Conservation (phyloP, 139 green algal genomes). For the Edaphochlamys debaryana region DNA sequence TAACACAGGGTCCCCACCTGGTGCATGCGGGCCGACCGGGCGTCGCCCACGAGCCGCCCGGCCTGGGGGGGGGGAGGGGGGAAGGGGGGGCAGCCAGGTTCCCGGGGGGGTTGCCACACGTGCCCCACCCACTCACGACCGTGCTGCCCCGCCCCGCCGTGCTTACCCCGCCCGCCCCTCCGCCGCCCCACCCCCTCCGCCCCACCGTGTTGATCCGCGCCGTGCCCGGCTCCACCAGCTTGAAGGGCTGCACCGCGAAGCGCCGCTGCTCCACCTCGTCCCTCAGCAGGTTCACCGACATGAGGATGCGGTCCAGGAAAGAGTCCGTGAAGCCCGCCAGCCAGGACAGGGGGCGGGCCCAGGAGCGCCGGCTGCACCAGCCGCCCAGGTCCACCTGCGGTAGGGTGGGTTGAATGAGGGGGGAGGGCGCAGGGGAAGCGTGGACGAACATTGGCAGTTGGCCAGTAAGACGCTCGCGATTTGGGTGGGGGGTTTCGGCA, state of each 20-base stretch:
- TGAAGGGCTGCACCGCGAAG: constrained; percentile 38
- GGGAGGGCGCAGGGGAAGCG: background rate
- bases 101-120: too few relatives aligned
- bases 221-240: constrained; percentile 7
- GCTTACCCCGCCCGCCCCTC: background rate
- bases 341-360: constrained; percentile 4
- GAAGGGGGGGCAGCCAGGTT: too few relatives aligned
- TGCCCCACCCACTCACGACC: background rate
- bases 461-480: background rate
- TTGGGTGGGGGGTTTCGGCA: too few relatives aligned
- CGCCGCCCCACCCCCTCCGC: background rate
- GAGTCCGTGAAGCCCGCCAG: constrained; percentile 48
- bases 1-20: too few relatives aligned
- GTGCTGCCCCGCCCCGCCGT: background rate
- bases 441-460: background rate
- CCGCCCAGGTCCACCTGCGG: constrained; percentile 39
- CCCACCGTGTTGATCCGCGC: constrained; percentile 16
- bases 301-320: constrained; percentile 63
- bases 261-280: constrained; percentile 59
- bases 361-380: background rate
- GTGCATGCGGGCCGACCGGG: too few relatives aligned
- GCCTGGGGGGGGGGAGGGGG: too few relatives aligned
- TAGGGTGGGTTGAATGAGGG: background rate
- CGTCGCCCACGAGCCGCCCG: too few relatives aligned
- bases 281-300: constrained; percentile 46